These are phyloP conservation scores for Plenodomus biglobosus DNA, from an alignment of 2,329 filamentous ascomycete species.

Conservation along the genomic window DNA sequence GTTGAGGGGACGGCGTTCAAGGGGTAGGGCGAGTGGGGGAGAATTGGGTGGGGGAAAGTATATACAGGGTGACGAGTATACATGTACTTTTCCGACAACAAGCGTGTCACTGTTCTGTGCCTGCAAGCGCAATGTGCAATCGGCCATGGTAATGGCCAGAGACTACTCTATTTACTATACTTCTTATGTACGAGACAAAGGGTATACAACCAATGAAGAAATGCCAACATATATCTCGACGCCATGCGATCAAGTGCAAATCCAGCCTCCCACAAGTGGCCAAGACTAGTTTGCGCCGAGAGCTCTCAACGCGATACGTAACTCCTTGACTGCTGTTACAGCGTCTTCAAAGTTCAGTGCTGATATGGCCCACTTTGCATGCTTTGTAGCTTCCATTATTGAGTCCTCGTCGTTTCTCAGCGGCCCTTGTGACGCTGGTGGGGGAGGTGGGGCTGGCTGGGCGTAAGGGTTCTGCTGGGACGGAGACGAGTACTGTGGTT, in stretches of 20 bases:
- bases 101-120: background rate
- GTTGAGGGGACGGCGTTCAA: conserved; percentile 64
- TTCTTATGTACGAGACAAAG: conserved; percentile 15
- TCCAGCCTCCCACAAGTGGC: too few relatives aligned
- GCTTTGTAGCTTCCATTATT: conserved; percentile 83
- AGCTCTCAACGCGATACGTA: conserved; percentile 70
- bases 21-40: background rate
- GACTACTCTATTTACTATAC: background rate
- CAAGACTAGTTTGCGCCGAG: conserved; percentile 69
- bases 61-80: background rate
- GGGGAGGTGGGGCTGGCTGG: conserved; percentile 19
- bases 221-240: background rate
- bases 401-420: conserved; percentile 67
- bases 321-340: conserved; percentile 80
- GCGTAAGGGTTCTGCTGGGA: conserved; percentile 21
- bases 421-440: conserved; percentile 35
- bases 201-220: conserved; percentile 18
- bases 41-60: background rate
- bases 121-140: background rate
- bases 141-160: background rate
- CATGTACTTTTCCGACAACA: background rate
- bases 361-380: conserved; percentile 95
- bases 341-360: conserved; percentile 97
- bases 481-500: conserved; percentile 14
- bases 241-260: background rate